Percentiles rank a stretch among this genome's conserved stretches.
Evolutionary conservation across 2,329 filamentous ascomycete genomes (phyloP).

Genomic region (Pseudocercospora fuligena): DNA sequence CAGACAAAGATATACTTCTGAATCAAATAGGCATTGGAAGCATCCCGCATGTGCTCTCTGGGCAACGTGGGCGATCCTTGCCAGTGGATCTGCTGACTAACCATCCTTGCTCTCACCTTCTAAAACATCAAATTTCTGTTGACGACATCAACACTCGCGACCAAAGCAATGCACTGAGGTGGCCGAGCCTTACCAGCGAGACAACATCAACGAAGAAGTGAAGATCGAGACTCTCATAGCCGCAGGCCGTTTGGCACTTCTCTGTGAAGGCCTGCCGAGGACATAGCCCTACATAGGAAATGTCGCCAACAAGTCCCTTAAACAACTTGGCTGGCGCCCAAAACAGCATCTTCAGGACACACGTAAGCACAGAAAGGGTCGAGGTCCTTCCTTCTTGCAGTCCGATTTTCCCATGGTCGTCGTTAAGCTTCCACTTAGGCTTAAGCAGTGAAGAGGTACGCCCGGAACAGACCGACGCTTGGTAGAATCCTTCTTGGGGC

Average conservation of each 20-base stretch:
- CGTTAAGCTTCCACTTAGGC: slow-evolving; percentile 7
- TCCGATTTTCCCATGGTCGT: background rate
- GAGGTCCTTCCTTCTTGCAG: background rate
- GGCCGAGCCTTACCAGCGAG: too few relatives aligned
- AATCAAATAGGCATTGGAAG: background rate
- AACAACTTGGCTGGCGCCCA: background rate
- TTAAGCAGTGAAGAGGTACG: background rate
- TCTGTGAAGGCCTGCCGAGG: too few relatives aligned
- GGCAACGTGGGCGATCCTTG: background rate
- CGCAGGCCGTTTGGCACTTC: too few relatives aligned
- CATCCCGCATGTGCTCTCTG: background rate
- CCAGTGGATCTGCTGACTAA: background rate
- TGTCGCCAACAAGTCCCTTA: background rate
- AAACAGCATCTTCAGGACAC: background rate
- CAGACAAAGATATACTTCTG: background rate
- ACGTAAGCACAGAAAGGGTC: background rate
- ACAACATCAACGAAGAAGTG: too few relatives aligned
- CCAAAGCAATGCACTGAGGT: background rate
- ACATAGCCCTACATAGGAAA: background rate
- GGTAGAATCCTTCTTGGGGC: slow-evolving; percentile 9
- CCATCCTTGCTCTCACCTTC: background rate
- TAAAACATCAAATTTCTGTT: background rate
- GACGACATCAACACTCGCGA: background rate
- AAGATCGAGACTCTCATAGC: too few relatives aligned
- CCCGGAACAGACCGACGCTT: slow-evolving; percentile 7